Evolutionary conservation across 495 filamentous ascomycete species (phyloP).

Genomic region (Penicillium steckii): DNA sequence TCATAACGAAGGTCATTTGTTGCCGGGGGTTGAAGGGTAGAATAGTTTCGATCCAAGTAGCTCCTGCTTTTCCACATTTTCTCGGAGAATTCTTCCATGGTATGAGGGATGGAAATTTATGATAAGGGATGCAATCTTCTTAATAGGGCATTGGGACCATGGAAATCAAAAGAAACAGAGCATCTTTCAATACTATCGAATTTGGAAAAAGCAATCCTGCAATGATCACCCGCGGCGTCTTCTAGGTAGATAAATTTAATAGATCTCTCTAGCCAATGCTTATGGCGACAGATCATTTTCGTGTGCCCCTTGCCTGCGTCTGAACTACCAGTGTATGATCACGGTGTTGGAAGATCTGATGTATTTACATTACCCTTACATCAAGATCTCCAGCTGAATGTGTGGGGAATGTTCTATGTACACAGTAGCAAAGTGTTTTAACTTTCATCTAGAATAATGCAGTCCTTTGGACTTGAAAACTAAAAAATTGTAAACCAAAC

Average conservation of each 20-base stretch:
- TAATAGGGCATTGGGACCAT: not conserved
- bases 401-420: not conserved
- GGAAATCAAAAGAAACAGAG: not conserved
- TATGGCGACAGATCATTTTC: not conserved
- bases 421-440: not conserved
- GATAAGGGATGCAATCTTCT: not conserved
- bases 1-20: not conserved
- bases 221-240: not conserved
- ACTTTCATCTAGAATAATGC: not conserved
- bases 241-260: not conserved
- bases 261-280: not conserved
- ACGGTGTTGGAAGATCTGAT: too few relatives aligned
- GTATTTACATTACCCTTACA: not conserved
- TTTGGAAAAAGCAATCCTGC: not conserved
- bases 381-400: too few relatives aligned
- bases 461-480: too few relatives aligned
- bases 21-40: not conserved
- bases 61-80: slow-evolving; percentile 12
- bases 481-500: too few relatives aligned
- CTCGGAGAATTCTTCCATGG: not conserved
- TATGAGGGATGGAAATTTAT: not conserved
- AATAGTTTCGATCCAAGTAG: slow-evolving; percentile 8
- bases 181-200: not conserved
- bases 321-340: too few relatives aligned
- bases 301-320: not conserved